Conservation (phyloP, 495 filamentous ascomycete species). For the Xylaria curta region DNA sequence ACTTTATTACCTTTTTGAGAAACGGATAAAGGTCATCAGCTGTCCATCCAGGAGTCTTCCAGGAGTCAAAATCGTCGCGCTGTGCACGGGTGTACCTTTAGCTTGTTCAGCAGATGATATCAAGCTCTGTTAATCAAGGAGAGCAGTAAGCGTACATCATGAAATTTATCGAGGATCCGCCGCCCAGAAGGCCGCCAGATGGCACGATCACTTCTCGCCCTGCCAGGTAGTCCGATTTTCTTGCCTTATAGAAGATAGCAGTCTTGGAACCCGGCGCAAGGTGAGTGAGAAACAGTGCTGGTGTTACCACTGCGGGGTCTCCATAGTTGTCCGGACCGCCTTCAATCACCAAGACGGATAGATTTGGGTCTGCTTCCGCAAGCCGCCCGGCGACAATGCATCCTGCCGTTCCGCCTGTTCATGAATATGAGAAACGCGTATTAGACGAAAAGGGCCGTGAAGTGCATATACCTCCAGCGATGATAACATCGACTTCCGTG, state of each 20-base stretch:
- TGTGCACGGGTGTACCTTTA: slow-evolving; percentile 45
- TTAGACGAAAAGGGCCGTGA: not conserved
- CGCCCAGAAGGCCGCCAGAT: slow-evolving; percentile 61
- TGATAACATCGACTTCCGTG: slow-evolving; percentile 49
- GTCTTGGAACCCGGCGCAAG: slow-evolving; percentile 43
- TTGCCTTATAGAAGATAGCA: slow-evolving; percentile 45
- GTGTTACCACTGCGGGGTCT: slow-evolving; percentile 40
- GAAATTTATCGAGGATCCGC: slow-evolving; percentile 66
- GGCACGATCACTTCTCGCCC: slow-evolving; percentile 56
- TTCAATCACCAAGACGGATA: slow-evolving; percentile 53
- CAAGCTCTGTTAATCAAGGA: not conserved
- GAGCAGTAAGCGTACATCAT: slow-evolving; percentile 54
- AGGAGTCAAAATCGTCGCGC: slow-evolving; percentile 56
- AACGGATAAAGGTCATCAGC: slow-evolving; percentile 58
- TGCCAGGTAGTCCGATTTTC: slow-evolving; percentile 49
- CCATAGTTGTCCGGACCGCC: slow-evolving; percentile 46
- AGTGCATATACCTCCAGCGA: slow-evolving; percentile 43
- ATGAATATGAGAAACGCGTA: not conserved
- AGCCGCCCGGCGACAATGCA: slow-evolving; percentile 52
- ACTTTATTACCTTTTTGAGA: slow-evolving; percentile 55
- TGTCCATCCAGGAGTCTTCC: slow-evolving; percentile 59
- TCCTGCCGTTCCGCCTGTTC: slow-evolving; percentile 49
- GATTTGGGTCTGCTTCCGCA: slow-evolving; percentile 46
- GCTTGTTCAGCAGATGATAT: not conserved
- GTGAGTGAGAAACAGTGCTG: slow-evolving; percentile 42